These are phyloP conservation scores for Haplographium delicatum DNA, from an alignment of 495 filamentous ascomycete species.

Conservation along the genomic window DNA sequence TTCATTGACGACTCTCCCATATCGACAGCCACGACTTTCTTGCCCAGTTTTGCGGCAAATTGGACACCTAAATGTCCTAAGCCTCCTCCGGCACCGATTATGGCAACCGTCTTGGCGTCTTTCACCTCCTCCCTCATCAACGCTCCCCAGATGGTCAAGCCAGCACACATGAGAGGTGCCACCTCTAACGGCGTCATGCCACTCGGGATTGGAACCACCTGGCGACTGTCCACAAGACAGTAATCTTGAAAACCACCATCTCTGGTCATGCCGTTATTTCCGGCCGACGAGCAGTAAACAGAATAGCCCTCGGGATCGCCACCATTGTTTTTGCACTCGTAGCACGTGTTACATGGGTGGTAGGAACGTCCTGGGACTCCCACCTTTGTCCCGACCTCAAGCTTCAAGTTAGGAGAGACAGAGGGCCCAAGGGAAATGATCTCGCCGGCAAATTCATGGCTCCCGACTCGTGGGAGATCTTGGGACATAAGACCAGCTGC, in stretches of 20 bases:
- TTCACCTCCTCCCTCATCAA: conserved; percentile 36
- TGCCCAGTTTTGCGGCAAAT: conserved; percentile 46
- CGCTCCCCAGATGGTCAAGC: conserved; percentile 33
- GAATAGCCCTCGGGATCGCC: conserved; percentile 32
- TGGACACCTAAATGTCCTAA: conserved; percentile 49
- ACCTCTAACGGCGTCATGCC: conserved; percentile 39
- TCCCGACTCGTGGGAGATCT: conserved; percentile 44
- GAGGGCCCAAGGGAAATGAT: background rate
- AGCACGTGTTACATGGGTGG: conserved; percentile 42
- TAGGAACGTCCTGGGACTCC: conserved; percentile 42
- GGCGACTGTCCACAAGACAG: conserved; percentile 38
- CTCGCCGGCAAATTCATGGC: conserved; percentile 50
- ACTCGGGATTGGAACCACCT: conserved; percentile 39
- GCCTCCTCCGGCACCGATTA: conserved; percentile 52
- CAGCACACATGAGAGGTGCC: conserved; percentile 53
- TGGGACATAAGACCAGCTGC: conserved; percentile 32
- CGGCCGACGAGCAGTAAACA: conserved; percentile 43
- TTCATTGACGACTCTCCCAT: conserved; percentile 43
- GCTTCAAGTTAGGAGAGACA: background rate
- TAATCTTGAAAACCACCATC: conserved; percentile 52
- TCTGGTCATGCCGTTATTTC: conserved; percentile 30
- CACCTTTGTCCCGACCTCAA: conserved; percentile 35
- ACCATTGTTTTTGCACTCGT: conserved; percentile 40
- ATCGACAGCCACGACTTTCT: conserved; percentile 47
- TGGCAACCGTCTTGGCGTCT: conserved; percentile 41